A percentile compares a stretch with the other conserved stretches of the same genome.
Conservation (phyloP, 495 filamentous ascomycete genomes). For the Penicillium riverlandense region DNA sequence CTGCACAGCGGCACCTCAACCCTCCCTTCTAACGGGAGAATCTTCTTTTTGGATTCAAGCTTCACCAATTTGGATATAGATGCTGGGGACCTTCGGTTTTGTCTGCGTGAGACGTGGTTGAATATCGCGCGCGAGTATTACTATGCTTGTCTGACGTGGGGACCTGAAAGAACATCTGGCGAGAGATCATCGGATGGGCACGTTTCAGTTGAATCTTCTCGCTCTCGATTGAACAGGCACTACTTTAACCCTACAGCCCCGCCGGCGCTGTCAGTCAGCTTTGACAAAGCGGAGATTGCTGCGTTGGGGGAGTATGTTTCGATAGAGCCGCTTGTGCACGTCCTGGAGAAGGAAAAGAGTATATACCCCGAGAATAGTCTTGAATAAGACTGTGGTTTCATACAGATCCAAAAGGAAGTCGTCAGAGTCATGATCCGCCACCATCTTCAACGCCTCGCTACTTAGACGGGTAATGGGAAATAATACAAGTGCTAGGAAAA, state of each 20-base stretch:
- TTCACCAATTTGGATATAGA: slow-evolving; percentile 12
- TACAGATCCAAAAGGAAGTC: too few species aligned
- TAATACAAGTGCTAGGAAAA: neutral
- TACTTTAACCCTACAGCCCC: neutral
- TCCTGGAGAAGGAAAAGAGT: neutral
- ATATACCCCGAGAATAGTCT: neutral
- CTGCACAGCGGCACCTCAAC: neutral
- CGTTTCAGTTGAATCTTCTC: too few species aligned
- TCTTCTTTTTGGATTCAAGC: slow-evolving; percentile 27
- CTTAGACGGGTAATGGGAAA: slow-evolving; percentile 7
- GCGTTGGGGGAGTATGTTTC: slow-evolving; percentile 19
- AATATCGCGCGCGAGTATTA: slow-evolving; percentile 21
- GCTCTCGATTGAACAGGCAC: too few species aligned
- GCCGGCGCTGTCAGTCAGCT: slow-evolving; percentile 6
- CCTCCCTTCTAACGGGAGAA: slow-evolving; percentile 12
- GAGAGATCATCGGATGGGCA: neutral
- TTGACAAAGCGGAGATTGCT: slow-evolving; percentile 12
- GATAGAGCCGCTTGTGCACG: slow-evolving; percentile 3
- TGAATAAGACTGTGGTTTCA: neutral
- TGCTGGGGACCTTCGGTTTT: slow-evolving; percentile 14
- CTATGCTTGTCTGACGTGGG: slow-evolving; percentile 30
- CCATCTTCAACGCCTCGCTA: slow-evolving; percentile 10
- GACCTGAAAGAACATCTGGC: neutral
- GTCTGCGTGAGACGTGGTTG: slow-evolving; percentile 24
- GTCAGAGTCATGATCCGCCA: too few species aligned